These are phyloP conservation scores for Tetracladium setigerum DNA, from an alignment of 495 filamentous ascomycete genomes.

Conservation along the genomic window DNA sequence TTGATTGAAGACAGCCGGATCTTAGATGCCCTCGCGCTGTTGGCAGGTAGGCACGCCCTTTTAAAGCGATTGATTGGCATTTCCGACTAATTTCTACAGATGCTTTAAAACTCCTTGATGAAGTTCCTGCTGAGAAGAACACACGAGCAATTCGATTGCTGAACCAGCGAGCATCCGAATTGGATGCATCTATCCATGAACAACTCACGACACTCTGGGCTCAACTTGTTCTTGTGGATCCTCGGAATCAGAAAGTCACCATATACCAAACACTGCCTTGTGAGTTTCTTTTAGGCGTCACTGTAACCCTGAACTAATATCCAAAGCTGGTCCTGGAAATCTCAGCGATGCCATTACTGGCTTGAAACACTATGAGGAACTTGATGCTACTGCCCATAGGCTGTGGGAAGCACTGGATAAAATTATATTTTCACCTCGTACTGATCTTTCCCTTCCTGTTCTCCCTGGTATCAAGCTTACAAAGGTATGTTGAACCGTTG, in stretches of 20 bases:
- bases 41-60: constrained; percentile 32
- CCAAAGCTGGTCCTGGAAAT: constrained; percentile 36
- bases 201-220: constrained; percentile 47
- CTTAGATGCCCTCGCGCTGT: constrained; percentile 40
- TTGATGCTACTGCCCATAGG: constrained; percentile 37
- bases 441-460: constrained; percentile 9
- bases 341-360: constrained; percentile 40
- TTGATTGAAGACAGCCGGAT: constrained; percentile 38
- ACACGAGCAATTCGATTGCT: constrained; percentile 39
- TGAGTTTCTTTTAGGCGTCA: constrained; percentile 9
- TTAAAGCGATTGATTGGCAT: background rate
- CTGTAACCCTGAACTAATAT: constrained; percentile 20
- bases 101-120: constrained; percentile 37
- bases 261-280: constrained; percentile 39
- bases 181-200: constrained; percentile 50
- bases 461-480: constrained; percentile 13
- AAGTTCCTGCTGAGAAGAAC: constrained; percentile 35
- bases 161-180: constrained; percentile 40
- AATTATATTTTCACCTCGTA: constrained; percentile 42
- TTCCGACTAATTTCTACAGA: constrained; percentile 19
- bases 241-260: constrained; percentile 34
- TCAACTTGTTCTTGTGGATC: constrained; percentile 48
- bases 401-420: constrained; percentile 45
- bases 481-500: constrained; percentile 24
- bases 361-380: constrained; percentile 41